Base-by-base conservation (phyloP, 331 rosid species). In the Quercus lobata region DNA sequence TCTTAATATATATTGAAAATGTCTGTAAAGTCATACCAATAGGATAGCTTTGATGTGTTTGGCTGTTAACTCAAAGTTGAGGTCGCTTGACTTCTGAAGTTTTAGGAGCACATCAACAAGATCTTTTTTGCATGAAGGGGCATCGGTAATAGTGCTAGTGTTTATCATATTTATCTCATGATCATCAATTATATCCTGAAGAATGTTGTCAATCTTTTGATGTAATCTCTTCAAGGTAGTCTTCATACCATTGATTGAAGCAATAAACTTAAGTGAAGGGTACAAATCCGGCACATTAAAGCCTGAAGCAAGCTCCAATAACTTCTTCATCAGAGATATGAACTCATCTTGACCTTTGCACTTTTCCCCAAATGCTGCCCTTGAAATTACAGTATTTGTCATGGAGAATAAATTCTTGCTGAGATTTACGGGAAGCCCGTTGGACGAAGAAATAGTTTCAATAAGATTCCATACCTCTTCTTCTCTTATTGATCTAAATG, bases 321-420 rank as follows among this genome's bases (percentile, higher is more conserved):
- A 61, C 30, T 71, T 61, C 75, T 86, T 57, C 9, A 73, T 3
- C 6, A 83, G 8, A 7, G 19, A 24, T 17, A 81, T 14, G 49
- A 69, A 57, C 15, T 49, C 82, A 30, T 75, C 37, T 78, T 78
- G 85, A 25, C 57, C 78, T 60, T 29, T 81, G 14, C 72, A 68
- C 19, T 71, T 78, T 78, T 37, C 76, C 7, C 90, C 71, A 41
- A 72, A 27, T 27, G 7, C 82, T 29, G 71, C 22, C 71, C 71
- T 78, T 9, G 78, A 19, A 11, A 54, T 73, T 18, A 81, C 37
- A 0, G 2, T 7, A 37, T 37, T 37, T 37, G 44, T 37, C 44
- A 7, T 37, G 44, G 44, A 7, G 44, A 37, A 37, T 37, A 37
- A 37, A 37, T 37, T 37, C 11, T 37, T 37, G 44, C 44, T 37